A percentile compares a stretch with the other conserved stretches of the same genome.
Evolutionary conservation across 176 grass and related monocot species (phyloP).

Genomic region (Leersia perrieri): DNA sequence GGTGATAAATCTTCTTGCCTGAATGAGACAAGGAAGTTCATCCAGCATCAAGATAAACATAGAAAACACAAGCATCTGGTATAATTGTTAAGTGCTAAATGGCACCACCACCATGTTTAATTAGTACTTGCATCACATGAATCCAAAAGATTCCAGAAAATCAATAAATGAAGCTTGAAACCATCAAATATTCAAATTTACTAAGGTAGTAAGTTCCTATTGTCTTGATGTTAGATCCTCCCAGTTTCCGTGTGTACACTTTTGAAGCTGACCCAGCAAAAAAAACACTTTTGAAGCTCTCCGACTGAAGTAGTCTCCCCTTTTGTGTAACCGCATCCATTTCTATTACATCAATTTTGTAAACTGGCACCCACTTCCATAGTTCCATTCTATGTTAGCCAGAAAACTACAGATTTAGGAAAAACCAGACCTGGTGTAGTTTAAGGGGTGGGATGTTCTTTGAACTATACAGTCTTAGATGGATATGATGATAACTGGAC

Average conservation of each 20-base stretch:
- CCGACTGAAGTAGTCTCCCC: no score
- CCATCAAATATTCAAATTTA: not conserved
- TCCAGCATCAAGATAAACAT: not conserved
- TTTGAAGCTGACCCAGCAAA: no score
- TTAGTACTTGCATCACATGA: not conserved
- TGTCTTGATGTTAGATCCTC: not conserved
- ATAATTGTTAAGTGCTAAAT: not conserved
- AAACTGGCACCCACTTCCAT: not conserved
- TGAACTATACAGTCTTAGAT: no score
- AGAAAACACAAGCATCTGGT: not conserved
- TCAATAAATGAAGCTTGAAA: not conserved
- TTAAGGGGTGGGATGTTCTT: no score
- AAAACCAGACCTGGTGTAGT: no score
- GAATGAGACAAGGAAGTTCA: slow-evolving; percentile 17
- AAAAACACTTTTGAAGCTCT: not conserved
- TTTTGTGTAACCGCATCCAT: not conserved
- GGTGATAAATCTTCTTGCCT: slow-evolving; percentile 93
- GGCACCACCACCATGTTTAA: not conserved
- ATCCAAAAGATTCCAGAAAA: not conserved
- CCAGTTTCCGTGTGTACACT: not conserved
- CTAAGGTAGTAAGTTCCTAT: not conserved
- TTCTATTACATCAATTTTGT: not conserved
- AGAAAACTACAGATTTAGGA: no score
- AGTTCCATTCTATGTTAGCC: not conserved
- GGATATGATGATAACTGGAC: no score